Evolutionary conservation across 78 protist species (phyloP).

Genomic region (Reticulomyxa filosa): DNA sequence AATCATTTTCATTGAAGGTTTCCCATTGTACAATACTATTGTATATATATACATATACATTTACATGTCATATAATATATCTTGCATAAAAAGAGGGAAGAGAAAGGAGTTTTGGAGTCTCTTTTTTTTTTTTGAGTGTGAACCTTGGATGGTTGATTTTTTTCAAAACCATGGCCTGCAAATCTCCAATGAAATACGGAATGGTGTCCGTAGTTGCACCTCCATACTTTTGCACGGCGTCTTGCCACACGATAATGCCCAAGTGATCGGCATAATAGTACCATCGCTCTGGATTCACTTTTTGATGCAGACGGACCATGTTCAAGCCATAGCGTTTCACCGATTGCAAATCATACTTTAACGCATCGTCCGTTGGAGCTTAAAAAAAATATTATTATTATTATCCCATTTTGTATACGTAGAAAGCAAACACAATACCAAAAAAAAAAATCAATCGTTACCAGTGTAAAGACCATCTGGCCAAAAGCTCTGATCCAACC

Average conservation of each 20-base stretch:
- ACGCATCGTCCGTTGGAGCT: constrained; percentile 27
- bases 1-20: constrained; percentile 19
- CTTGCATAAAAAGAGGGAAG: too few species aligned
- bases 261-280: constrained; percentile 19
- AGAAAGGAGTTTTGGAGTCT: too few species aligned
- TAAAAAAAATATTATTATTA: too few species aligned
- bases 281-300: constrained; percentile 24
- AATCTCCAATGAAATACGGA: neutral
- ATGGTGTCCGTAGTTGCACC: neutral
- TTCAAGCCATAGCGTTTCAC: constrained; percentile 11
- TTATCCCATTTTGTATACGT: too few species aligned
- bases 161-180: constrained; percentile 5
- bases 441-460: too few species aligned
- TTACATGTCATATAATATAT: too few species aligned
- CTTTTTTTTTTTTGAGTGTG: too few species aligned
- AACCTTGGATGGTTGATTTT: constrained; percentile 9
- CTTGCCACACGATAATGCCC: constrained; percentile 22
- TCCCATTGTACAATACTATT: constrained; percentile 22
- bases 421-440: too few species aligned
- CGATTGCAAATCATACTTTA: neutral
- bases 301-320: constrained; percentile 28
- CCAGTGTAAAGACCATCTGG: constrained; percentile 28
- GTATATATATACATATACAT: too few species aligned
- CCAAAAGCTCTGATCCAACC: constrained; percentile 27
- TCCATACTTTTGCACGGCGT: constrained; percentile 13